Evolutionary conservation across 345 rosid species (phyloP), one percentile per base, ranked within the genome.

Genomic region (Zanthoxylum bungeanum): DNA sequence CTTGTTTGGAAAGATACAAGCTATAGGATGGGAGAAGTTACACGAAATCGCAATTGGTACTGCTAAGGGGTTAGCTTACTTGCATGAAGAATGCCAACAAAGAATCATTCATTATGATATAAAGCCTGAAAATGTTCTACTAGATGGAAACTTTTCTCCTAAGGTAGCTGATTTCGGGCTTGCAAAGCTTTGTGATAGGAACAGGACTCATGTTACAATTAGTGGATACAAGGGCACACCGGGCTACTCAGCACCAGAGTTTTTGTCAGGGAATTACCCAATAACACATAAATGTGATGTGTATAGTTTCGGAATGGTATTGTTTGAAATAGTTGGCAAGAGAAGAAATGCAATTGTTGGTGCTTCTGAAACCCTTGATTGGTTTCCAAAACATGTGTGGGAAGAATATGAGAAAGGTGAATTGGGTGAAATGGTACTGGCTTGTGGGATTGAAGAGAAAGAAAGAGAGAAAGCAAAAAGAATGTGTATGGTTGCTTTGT

Each of bases 301-400:
- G 4, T 60, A 71, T 21, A 71, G 60, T 27, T 71, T 71, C 24
- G 75, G 75, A 0, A 61, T 71, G 74, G 67, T 71, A 5, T 28
- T 71, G 49, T 71, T 71, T 30, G 75, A 61, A 68, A 71, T 71
- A 17, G 34, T 71, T n/a, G 68, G 49, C 14, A 33, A 60, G 36
- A 60, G 68, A 11, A 71, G 60, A 25, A 60, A 61, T 47, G 21
- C 68, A 6, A 61, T 1, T 5, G 14, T 49, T 0, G 46, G 68
- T 3, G 14, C 68, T 27, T 4, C 60, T 1, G 68, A 49, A 6
- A 71, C 50, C 60, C 64, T 71, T 1, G 49, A 60, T 60, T 71
- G 74, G 74, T 71, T 71, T 33, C 74, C 74, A 1, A 71, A 71
- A 46, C 67, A 60, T 71, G 74, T 71, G 1, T 71, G 74, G 74